Evolutionary conservation across 345 rosid genomes (phyloP).

Genomic region (Linum lewisii): DNA sequence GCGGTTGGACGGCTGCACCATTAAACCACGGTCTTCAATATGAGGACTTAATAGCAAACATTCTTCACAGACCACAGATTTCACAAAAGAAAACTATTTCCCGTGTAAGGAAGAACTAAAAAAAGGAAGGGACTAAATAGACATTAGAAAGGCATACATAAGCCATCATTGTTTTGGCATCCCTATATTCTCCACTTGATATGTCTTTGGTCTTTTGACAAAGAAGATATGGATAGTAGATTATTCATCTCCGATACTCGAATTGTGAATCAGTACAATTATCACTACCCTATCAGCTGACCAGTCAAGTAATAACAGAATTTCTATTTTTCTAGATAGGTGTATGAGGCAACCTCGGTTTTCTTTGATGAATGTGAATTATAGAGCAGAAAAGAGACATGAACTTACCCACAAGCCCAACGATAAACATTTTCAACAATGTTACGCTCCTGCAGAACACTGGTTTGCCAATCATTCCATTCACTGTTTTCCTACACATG

Average conservation of each 20-base stretch:
- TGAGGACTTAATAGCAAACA: not conserved
- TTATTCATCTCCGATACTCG: too few relatives aligned
- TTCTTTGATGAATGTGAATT: slow-evolving; percentile 1
- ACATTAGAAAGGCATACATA: too few relatives aligned
- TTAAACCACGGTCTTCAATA: not conserved
- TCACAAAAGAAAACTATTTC: too few relatives aligned
- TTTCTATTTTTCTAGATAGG: not conserved
- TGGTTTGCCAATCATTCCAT: slow-evolving; percentile 76
- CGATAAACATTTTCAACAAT: slow-evolving; percentile 78
- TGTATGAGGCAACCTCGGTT: not conserved
- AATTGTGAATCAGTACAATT: too few relatives aligned
- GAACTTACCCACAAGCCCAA: slow-evolving; percentile 91
- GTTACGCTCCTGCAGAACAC: slow-evolving; percentile 76
- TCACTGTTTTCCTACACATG: slow-evolving; percentile 55
- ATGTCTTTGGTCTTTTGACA: too few relatives aligned
- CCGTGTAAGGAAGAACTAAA: too few relatives aligned
- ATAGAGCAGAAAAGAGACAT: slow-evolving; percentile 11
- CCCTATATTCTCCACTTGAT: too few relatives aligned
- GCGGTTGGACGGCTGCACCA: slow-evolving; percentile 83
- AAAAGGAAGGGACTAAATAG: too few relatives aligned
- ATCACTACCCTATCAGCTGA: too few relatives aligned
- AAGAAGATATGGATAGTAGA: too few relatives aligned
- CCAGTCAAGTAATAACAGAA: too few relatives aligned
- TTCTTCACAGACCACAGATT: not conserved
- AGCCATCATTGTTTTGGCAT: too few relatives aligned